These are phyloP conservation scores for Anthoceros angustus DNA, from an alignment of 225 moss, liverwort and hornwort species.

Conservation along the genomic window DNA sequence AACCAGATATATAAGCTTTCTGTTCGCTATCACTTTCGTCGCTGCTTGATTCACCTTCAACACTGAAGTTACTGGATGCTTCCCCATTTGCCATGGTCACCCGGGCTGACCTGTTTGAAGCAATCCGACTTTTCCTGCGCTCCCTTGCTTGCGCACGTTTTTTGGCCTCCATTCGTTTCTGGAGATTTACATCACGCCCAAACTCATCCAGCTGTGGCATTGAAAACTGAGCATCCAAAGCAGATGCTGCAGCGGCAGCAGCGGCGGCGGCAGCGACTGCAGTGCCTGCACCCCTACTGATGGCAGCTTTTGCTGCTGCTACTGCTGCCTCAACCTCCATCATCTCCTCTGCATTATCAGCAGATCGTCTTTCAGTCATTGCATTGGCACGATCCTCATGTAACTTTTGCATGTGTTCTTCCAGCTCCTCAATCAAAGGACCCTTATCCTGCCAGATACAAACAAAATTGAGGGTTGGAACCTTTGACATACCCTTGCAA, in stretches of 20 bases:
- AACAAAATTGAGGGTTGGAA: neutral
- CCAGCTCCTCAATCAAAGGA: conserved; percentile 79
- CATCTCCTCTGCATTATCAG: conserved; percentile 76
- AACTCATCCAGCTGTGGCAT: conserved; percentile 80
- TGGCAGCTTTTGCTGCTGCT: conserved; percentile 55
- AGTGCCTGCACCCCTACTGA: conserved; percentile 66
- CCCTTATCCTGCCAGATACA: conserved; percentile 62
- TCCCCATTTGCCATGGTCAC: conserved; percentile 39
- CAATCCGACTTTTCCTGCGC: conserved; percentile 36
- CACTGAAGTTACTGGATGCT: conserved; percentile 21
- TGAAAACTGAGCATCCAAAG: conserved; percentile 26
- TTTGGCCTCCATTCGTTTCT: conserved; percentile 74
- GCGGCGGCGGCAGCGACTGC: conserved; percentile 51
- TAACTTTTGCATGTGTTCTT: conserved; percentile 92
- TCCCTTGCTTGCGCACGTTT: conserved; percentile 66
- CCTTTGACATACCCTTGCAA: neutral
- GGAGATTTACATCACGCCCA: conserved; percentile 91
- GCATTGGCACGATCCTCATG: conserved; percentile 98
- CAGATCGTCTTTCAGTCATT: conserved; percentile 58
- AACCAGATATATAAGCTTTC: conserved; percentile 62
- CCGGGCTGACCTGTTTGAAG: conserved; percentile 27
- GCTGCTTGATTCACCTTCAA: conserved; percentile 94
- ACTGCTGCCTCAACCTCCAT: conserved; percentile 77
- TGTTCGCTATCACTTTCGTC: conserved; percentile 97
- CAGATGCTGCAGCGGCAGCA: conserved; percentile 38